phyloP scores from a whole-genome alignment of 2,329 filamentous ascomycete species.

The Acarospora socialis region DNA sequence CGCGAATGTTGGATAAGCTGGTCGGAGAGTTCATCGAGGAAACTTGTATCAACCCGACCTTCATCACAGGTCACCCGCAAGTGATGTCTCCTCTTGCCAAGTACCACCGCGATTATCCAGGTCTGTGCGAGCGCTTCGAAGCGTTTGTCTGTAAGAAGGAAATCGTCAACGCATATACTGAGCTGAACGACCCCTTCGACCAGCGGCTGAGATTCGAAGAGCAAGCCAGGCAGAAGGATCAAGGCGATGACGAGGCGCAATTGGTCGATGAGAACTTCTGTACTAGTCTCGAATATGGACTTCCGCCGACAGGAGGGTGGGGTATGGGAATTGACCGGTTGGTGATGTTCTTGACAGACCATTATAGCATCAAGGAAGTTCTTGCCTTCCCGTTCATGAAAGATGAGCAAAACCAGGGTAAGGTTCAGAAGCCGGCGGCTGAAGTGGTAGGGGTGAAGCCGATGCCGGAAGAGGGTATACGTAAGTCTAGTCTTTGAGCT shows the following conservation, averaged over 20 bases:
- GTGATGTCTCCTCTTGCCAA: constrained; percentile 96
- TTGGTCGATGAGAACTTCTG: constrained; percentile 93
- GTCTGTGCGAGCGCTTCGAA: constrained; percentile 93
- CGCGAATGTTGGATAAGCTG: constrained; percentile 91
- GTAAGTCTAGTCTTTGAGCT: no score
- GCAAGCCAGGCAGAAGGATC: constrained; percentile 88
- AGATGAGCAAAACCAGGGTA: constrained; percentile 44
- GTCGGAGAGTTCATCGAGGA: constrained; percentile 91
- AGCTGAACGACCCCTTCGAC: constrained; percentile 94
- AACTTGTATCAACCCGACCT: constrained; percentile 83
- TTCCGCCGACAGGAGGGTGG: constrained; percentile 92
- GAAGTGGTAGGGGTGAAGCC: constrained; percentile 49
- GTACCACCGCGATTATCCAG: constrained; percentile 67
- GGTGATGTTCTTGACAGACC: constrained; percentile 91
- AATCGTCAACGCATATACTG: constrained; percentile 91
- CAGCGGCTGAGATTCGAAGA: constrained; percentile 86
- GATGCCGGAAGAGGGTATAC: constrained; percentile 45
- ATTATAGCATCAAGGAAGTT: constrained; percentile 93
- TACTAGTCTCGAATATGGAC: constrained; percentile 71
- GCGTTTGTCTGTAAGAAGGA: constrained; percentile 96
- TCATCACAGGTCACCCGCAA: constrained; percentile 70
- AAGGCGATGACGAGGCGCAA: constrained; percentile 95
- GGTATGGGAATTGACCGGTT: constrained; percentile 90
- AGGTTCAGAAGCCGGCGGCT: constrained; percentile 36
- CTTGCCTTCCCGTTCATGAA: constrained; percentile 98